Evolutionary conservation across 2,329 filamentous ascomycete genomes (phyloP).

Genomic region (Arthrobotrys sphaeroides): DNA sequence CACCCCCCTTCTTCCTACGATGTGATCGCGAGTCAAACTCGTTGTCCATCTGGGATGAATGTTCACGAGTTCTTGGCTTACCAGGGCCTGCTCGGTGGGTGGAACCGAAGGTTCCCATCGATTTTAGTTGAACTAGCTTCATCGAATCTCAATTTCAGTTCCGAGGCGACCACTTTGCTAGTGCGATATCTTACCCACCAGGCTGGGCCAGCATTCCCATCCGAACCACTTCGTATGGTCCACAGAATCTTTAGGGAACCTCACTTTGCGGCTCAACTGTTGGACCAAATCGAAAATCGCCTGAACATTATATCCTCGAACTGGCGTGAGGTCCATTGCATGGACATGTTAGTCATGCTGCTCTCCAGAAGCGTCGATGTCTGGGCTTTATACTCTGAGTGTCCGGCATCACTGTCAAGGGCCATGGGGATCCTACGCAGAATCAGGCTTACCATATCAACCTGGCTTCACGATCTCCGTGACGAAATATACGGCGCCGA

Average conservation of each 20-base stretch:
- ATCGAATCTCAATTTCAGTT: slow-evolving; percentile 70
- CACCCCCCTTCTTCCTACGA: slow-evolving; percentile 67
- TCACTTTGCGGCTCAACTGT: slow-evolving; percentile 65
- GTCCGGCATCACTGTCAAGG: slow-evolving; percentile 23
- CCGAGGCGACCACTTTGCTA: slow-evolving; percentile 65
- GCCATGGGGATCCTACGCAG: slow-evolving; percentile 60
- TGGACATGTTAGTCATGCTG: slow-evolving; percentile 69
- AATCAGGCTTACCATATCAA: slow-evolving; percentile 63
- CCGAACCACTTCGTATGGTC: slow-evolving; percentile 62
- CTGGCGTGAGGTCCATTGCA: slow-evolving; percentile 69
- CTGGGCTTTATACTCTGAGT: slow-evolving; percentile 56
- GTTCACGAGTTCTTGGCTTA: slow-evolving; percentile 68
- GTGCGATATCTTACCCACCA: slow-evolving; percentile 68
- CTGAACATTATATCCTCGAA: slow-evolving; percentile 66
- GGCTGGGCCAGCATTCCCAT: slow-evolving; percentile 65
- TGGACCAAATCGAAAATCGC: slow-evolving; percentile 64
- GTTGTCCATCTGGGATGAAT: slow-evolving; percentile 64
- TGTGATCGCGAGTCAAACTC: slow-evolving; percentile 65
- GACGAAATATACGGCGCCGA: slow-evolving; percentile 62
- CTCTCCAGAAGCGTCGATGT: slow-evolving; percentile 61
- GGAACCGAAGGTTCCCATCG: slow-evolving; percentile 64
- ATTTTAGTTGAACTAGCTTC: slow-evolving; percentile 66
- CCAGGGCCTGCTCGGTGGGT: slow-evolving; percentile 65
- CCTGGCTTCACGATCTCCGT: slow-evolving; percentile 66
- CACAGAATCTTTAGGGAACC: slow-evolving; percentile 67